Percentiles rank a stretch among this genome's conserved stretches.
Conservation (phyloP, 345 rosid genomes). For the Salix exigua region DNA sequence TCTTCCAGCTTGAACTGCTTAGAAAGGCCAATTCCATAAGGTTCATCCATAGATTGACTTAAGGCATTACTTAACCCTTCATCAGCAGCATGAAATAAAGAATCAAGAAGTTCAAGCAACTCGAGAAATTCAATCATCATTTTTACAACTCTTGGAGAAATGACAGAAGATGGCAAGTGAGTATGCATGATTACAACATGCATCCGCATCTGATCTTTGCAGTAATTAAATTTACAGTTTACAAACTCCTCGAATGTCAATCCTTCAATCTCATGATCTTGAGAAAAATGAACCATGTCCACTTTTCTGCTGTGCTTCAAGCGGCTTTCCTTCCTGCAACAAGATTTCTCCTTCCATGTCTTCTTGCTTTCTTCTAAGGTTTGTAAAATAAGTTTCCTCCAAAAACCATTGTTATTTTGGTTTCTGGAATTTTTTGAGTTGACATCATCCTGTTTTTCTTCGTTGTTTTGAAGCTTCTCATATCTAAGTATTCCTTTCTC, state of each 20-base stretch:
- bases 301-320: too few species aligned
- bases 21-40: background rate
- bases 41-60: background rate
- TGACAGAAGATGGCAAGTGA: conserved; percentile 37
- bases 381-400: too few species aligned
- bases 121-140: conserved; percentile 18
- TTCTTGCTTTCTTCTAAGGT: too few species aligned
- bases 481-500: too few species aligned
- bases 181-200: conserved; percentile 25
- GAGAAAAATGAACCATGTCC: too few species aligned
- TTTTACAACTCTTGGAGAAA: conserved; percentile 23
- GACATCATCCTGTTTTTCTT: too few species aligned
- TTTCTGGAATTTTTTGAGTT: too few species aligned
- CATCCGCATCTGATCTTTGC: conserved; percentile 8
- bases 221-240: conserved; percentile 2
- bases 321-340: too few species aligned
- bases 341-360: too few species aligned
- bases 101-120: conserved; percentile 11
- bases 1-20: background rate
- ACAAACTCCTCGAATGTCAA: conserved; percentile 18
- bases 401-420: too few species aligned
- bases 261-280: too few species aligned
- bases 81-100: background rate
- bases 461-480: too few species aligned
- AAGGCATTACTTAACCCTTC: background rate